phyloP scores from a whole-genome alignment of 2,329 filamentous ascomycete species.

The Apiospora arundinis region DNA sequence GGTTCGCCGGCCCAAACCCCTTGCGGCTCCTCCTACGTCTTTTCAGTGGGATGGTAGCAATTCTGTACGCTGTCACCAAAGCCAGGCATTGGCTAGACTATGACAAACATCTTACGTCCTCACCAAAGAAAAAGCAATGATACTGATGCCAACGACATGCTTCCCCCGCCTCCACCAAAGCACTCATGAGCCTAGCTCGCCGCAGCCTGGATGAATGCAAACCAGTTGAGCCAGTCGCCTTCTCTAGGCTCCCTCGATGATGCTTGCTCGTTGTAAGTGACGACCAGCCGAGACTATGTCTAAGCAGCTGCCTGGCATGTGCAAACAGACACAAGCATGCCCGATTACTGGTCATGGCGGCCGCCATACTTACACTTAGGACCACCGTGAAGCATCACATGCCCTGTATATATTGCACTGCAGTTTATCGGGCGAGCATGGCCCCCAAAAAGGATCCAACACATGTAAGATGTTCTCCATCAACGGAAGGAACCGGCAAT shows the following conservation, averaged over 20 bases:
- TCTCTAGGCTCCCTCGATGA: not conserved
- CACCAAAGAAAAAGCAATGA: not conserved
- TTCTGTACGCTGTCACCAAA: not conserved
- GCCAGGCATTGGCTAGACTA: not conserved
- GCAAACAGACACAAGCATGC: not conserved
- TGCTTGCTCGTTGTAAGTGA: not conserved
- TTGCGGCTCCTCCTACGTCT: not conserved
- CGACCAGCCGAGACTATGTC: not conserved
- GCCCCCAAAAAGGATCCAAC: not conserved
- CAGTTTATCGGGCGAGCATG: constrained; percentile 5
- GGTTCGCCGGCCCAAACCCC: not conserved
- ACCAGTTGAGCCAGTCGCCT: not conserved
- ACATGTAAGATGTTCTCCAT: not conserved
- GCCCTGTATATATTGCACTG: constrained; percentile 10
- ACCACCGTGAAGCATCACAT: not conserved
- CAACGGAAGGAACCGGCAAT: constrained; percentile 7
- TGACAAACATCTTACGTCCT: not conserved
- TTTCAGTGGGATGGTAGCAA: not conserved
- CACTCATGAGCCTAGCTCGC: not conserved
- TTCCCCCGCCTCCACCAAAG: not conserved
- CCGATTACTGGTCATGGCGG: not conserved
- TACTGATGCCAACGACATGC: constrained; percentile 10
- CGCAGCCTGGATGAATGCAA: not conserved
- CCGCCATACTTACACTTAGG: not conserved
- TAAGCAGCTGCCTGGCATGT: not conserved